Evolutionary conservation across 2,329 filamentous ascomycete species (phyloP), one percentile per base, ranked within the genome.

Genomic region (Aspergillus sp.): DNA sequence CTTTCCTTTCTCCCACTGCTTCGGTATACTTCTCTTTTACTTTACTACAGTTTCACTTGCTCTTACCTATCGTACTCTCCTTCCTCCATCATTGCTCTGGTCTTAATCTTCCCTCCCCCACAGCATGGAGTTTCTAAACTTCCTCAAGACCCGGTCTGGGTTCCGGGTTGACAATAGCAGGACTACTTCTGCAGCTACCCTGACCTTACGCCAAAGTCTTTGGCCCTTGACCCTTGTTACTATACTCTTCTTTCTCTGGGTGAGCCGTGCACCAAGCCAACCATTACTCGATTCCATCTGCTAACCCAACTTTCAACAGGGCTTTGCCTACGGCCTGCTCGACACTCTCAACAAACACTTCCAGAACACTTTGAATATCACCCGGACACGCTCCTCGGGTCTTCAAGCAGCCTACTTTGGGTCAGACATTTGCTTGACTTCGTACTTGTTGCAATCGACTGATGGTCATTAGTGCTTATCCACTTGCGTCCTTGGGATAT

Each of bases 341-440:
- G 80, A 82, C 69, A 80, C 80, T 4, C 69, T 83, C 51, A 83
- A 83, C 69, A 82, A 82, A 60, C 84, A 86, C 69, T 86, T 87
- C 71, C 84, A 87, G 64, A 82, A 81, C 54, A 82, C 82, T 2
- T 76, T 87, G 13, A 70, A 76, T 59, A 86, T 87, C 62, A 81
- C 79, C 32, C 81, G 82, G 59, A 82, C 82, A 38, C 79, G 86
- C 60, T 87, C 86, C 0, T 84, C 85, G 12, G 87, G 87, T 56
- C 80, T 89, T 2, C 86, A 88, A 65, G 87, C 82, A 38, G 83
- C 86, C 2, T 89, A 89, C 72, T 89, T 89, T 67, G 87, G 86
- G 80, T 85, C 72, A 52, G 77, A 69, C 30, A 15, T 49, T 28
- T 51, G 12, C 5, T 9, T 7, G 12, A 5, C 21, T 54, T 3